Evolutionary conservation across 2,329 filamentous ascomycete genomes (phyloP).

Genomic region (Cryoendolithus antarcticus): DNA sequence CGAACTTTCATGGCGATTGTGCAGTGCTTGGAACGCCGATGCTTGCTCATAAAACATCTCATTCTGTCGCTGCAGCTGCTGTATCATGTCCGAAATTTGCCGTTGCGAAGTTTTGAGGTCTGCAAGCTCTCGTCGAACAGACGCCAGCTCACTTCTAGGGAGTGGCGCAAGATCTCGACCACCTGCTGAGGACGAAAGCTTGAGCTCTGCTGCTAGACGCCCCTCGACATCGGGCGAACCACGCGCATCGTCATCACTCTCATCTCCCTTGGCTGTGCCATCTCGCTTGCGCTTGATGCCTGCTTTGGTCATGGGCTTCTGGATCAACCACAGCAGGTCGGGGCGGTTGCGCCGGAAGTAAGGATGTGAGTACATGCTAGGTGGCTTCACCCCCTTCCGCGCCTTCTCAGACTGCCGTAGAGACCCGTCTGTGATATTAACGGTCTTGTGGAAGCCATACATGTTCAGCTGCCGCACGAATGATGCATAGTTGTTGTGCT

Average conservation of each 20-base stretch:
- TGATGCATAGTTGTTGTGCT: conserved; percentile 68
- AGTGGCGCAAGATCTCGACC: conserved; percentile 39
- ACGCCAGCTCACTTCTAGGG: conserved; percentile 60
- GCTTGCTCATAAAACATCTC: conserved; percentile 80
- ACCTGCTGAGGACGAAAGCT: conserved; percentile 16
- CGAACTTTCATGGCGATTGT: conserved; percentile 94
- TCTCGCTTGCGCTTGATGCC: conserved; percentile 36
- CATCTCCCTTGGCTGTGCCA: conserved; percentile 52
- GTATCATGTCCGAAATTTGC: conserved; percentile 72
- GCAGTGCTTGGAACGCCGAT: conserved; percentile 75
- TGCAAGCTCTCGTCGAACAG: conserved; percentile 67
- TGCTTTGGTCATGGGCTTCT: conserved; percentile 71
- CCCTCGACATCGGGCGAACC: conserved; percentile 18
- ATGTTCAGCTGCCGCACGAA: conserved; percentile 59
- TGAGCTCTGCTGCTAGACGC: conserved; percentile 13
- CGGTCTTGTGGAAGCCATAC: conserved; percentile 44
- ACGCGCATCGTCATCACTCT: conserved; percentile 55
- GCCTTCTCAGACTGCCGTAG: conserved; percentile 96
- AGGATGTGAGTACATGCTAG: conserved; percentile 94
- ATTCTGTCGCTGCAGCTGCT: conserved; percentile 70
- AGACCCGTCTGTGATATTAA: conserved; percentile 81
- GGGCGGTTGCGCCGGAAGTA: conserved; percentile 91
- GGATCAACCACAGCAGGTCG: conserved; percentile 88
- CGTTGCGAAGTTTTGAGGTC: conserved; percentile 77
- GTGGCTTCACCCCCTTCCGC: conserved; percentile 83